Percentiles rank a stretch among this genome's conserved stretches.
Conservation (phyloP, 495 filamentous ascomycete species). For the Lepidopterella palustris region DNA sequence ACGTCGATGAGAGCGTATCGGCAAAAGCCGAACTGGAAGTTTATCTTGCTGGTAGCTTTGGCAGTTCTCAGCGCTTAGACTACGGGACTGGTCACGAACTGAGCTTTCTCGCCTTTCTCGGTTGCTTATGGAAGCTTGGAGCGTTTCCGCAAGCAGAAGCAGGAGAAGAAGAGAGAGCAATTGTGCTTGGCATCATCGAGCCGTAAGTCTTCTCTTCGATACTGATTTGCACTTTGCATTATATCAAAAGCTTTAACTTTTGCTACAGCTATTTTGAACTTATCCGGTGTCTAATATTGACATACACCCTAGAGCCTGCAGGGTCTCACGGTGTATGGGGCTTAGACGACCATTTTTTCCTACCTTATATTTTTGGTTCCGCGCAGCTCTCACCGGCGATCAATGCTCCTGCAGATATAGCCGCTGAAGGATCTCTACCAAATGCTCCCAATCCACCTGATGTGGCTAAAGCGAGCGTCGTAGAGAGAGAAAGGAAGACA, state of each 20-base stretch:
- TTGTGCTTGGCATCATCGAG: conserved; percentile 75
- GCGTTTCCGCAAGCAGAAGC: conserved; percentile 52
- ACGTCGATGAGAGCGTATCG: conserved; percentile 20
- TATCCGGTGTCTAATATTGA: conserved; percentile 75
- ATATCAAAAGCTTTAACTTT: conserved; percentile 6
- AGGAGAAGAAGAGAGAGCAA: conserved; percentile 61
- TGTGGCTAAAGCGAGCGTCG: conserved; percentile 58
- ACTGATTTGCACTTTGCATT: not conserved
- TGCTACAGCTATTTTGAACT: conserved; percentile 68
- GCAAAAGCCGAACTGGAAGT: conserved; percentile 61
- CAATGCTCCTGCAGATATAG: conserved; percentile 48
- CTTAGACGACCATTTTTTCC: conserved; percentile 91
- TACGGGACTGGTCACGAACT: conserved; percentile 96
- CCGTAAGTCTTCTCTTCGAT: conserved; percentile 48
- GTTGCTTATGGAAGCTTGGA: conserved; percentile 81
- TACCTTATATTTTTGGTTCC: conserved; percentile 95
- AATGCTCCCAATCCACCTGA: conserved; percentile 63
- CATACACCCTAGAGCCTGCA: conserved; percentile 92
- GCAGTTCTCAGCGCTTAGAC: conserved; percentile 81
- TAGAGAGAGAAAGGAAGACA: conserved; percentile 58
- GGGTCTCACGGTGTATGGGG: conserved; percentile 96
- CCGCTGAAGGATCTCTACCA: conserved; percentile 65
- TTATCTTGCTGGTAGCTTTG: conserved; percentile 84
- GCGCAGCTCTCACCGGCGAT: conserved; percentile 79
- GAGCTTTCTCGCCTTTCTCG: conserved; percentile 88